These are phyloP conservation scores for Castanopsis chinensis DNA, from an alignment of 306 rosid genomes.

Conservation along the genomic window DNA sequence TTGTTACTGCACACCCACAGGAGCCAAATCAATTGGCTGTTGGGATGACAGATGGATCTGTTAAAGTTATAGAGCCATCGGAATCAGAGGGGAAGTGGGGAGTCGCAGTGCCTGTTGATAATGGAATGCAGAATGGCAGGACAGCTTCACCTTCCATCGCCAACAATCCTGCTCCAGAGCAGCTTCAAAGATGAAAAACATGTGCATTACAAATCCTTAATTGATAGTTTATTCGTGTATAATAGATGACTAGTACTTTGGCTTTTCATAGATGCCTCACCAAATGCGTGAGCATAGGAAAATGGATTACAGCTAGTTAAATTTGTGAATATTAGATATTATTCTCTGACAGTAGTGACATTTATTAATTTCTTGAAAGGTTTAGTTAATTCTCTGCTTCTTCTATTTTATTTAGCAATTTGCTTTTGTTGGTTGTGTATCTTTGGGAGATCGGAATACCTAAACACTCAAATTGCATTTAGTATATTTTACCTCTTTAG, in stretches of 20 bases:
- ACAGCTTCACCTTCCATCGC: constrained; percentile 54
- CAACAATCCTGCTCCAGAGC: constrained; percentile 65
- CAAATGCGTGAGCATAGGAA: constrained; percentile 4
- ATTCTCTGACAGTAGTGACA: neutral
- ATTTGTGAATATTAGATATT: neutral
- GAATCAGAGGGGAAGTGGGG: constrained; percentile 84
- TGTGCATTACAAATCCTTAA: neutral
- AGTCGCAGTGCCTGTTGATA: constrained; percentile 46
- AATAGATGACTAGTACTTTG: neutral
- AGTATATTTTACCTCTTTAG: too few relatives aligned
- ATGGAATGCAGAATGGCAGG: constrained; percentile 56
- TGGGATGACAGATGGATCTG: constrained; percentile 74
- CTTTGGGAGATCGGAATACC: too few relatives aligned
- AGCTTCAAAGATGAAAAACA: constrained; percentile 50
- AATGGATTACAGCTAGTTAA: neutral
- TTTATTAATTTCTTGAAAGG: neutral
- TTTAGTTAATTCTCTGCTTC: neutral
- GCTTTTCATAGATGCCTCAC: neutral
- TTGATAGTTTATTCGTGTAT: neutral
- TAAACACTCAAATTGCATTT: too few relatives aligned
- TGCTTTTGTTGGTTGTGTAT: too few relatives aligned
- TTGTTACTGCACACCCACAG: constrained; percentile 68
- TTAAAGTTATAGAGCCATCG: constrained; percentile 72
- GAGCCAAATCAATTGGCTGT: constrained; percentile 81
- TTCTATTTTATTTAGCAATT: neutral